Conservation (phyloP, 441 rosid species). For the Viola pubescens region DNA sequence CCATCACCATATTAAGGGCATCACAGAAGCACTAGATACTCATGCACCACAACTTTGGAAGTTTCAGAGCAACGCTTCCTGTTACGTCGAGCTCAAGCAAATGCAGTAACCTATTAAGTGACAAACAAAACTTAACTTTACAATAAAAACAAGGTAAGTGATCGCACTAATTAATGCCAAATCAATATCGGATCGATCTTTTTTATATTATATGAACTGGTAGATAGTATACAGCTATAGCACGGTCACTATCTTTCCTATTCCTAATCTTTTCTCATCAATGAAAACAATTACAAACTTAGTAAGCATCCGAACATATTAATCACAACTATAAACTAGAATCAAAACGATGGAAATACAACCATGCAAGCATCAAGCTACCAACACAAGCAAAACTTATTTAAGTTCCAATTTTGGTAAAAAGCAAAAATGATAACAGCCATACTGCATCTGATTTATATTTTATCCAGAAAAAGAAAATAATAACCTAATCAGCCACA, state of each 20-base stretch:
- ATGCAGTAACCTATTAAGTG: conserved; percentile 4
- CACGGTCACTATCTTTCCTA: not conserved
- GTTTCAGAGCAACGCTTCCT: conserved; percentile 8
- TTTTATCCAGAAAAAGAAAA: no score
- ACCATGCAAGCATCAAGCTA: no score
- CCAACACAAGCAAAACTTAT: no score
- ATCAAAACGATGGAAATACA: no score
- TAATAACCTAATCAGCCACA: no score
- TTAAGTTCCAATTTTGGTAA: no score
- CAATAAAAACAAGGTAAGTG: not conserved
- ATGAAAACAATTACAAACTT: no score
- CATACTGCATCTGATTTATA: no score
- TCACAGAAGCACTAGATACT: conserved; percentile 22
- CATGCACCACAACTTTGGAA: conserved; percentile 24
- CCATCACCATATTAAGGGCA: conserved; percentile 44
- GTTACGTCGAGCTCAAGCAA: conserved; percentile 21
- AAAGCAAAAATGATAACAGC: no score
- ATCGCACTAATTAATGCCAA: not conserved
- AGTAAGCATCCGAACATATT: no score
- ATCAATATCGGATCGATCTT: not conserved
- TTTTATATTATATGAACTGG: not conserved
- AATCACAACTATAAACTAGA: no score
- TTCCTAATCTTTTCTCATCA: no score
- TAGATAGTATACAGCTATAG: not conserved
- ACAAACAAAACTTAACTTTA: not conserved